A percentile compares a stretch with the other conserved stretches of the same genome.
Evolutionary conservation across 2,329 filamentous ascomycete genomes (phyloP).

Genomic region (Ascochyta fabae): DNA sequence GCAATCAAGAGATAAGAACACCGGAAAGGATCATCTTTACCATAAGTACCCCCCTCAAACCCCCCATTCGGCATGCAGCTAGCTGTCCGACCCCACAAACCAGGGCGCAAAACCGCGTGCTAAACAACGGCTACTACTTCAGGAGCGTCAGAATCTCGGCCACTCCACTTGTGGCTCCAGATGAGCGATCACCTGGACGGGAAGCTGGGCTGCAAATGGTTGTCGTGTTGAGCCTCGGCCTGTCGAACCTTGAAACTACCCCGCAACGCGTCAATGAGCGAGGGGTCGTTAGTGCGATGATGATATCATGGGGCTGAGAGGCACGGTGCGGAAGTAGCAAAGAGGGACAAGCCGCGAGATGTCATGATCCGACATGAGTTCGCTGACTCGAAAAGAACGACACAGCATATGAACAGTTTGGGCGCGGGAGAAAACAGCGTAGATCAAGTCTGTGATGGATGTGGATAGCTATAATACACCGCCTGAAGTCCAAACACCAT

Average conservation of each 20-base stretch:
- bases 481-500: slow-evolving; percentile 8
- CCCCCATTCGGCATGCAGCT: background rate
- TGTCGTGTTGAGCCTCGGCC: background rate
- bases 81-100: background rate
- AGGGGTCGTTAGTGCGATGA: background rate
- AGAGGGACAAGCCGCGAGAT: background rate
- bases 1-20: background rate
- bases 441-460: slow-evolving; percentile 1
- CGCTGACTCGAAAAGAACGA: background rate
- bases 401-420: background rate
- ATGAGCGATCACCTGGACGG: background rate
- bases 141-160: background rate
- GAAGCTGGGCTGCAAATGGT: background rate
- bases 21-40: background rate
- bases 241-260: slow-evolving; percentile 6
- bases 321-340: background rate
- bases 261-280: slow-evolving; percentile 13
- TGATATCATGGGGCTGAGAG: background rate
- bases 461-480: slow-evolving; percentile 12
- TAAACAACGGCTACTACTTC: background rate
- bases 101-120: background rate
- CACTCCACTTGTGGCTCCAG: background rate
- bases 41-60: slow-evolving; percentile 4
- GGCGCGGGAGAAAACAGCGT: background rate
- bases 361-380: background rate